These are phyloP conservation scores for Symbiotaphrina buchneri DNA, from an alignment of 495 filamentous ascomycete species.

Conservation along the genomic window DNA sequence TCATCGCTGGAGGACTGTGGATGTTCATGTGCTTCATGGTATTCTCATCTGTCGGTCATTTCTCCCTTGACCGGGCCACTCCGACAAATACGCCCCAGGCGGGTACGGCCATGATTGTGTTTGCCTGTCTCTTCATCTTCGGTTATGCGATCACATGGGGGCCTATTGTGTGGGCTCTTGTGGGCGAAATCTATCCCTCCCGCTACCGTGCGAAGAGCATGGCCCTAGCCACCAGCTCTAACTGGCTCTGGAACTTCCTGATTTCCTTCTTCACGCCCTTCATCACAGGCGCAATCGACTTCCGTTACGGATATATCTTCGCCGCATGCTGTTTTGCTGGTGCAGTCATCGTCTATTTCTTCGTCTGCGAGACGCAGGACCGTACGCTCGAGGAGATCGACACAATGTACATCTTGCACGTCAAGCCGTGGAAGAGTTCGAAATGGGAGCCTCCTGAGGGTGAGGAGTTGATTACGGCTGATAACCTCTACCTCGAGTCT, in stretches of 20 bases:
- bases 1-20: conserved; percentile 44
- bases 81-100: conserved; percentile 30
- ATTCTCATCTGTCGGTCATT: conserved; percentile 48
- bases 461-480: background rate
- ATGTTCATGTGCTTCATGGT: conserved; percentile 54
- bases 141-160: conserved; percentile 52
- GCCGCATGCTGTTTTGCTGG: conserved; percentile 43
- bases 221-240: conserved; percentile 54
- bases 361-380: conserved; percentile 47
- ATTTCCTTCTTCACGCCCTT: conserved; percentile 71
- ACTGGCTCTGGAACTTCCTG: conserved; percentile 85
- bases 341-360: conserved; percentile 51
- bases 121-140: conserved; percentile 47
- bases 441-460: conserved; percentile 30
- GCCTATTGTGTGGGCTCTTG: conserved; percentile 62
- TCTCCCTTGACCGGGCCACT: conserved; percentile 25
- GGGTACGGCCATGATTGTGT: conserved; percentile 53
- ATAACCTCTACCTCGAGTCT: background rate
- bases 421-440: conserved; percentile 41
- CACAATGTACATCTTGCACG: conserved; percentile 56
- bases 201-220: conserved; percentile 55
- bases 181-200: conserved; percentile 63
- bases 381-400: conserved; percentile 42
- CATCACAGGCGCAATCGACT: conserved; percentile 44
- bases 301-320: conserved; percentile 62